phyloP scores from a whole-genome alignment of 1,139 yeast genomes.

The Pichia sp. region DNA sequence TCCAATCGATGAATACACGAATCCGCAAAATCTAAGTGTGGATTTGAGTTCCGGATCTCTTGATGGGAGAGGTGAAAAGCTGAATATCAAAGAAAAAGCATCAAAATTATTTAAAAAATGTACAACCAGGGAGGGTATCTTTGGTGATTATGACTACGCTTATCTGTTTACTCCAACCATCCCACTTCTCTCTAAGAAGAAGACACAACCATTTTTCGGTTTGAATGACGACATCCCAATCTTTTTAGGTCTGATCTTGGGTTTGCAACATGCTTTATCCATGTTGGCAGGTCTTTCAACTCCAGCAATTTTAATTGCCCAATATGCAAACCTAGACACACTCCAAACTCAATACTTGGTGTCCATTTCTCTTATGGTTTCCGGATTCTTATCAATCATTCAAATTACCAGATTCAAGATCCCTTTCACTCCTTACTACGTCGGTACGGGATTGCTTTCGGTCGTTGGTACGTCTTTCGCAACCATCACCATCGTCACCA shows the following conservation, averaged over 20 bases:
- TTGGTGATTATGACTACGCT: slow-evolving; percentile 79
- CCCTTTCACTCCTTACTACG: slow-evolving; percentile 58
- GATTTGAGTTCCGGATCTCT: not conserved
- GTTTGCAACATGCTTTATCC: slow-evolving; percentile 80
- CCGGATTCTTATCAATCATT: slow-evolving; percentile 64
- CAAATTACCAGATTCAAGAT: slow-evolving; percentile 80
- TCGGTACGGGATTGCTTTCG: slow-evolving; percentile 82
- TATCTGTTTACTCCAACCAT: slow-evolving; percentile 69
- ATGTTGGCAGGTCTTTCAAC: slow-evolving; percentile 88
- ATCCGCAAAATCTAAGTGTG: not conserved
- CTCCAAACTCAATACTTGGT: slow-evolving; percentile 61
- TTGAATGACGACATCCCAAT: slow-evolving; percentile 73
- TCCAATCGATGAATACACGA: not conserved
- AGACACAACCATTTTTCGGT: slow-evolving; percentile 74
- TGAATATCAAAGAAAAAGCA: not conserved
- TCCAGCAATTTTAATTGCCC: slow-evolving; percentile 70
- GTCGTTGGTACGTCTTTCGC: slow-evolving; percentile 90
- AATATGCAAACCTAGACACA: slow-evolving; percentile 47
- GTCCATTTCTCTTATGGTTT: slow-evolving; percentile 64
- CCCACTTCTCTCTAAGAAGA: slow-evolving; percentile 51
- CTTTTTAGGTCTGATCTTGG: slow-evolving; percentile 63
- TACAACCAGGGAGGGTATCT: slow-evolving; percentile 64
- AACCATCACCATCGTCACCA: slow-evolving; percentile 69
- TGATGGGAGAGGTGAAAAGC: not conserved
- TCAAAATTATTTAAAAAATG: slow-evolving; percentile 12